Evolutionary conservation across 176 grass and related monocot genomes (phyloP), one percentile per base, ranked within the genome.

Genomic region (Cenchrus fungigraminus): DNA sequence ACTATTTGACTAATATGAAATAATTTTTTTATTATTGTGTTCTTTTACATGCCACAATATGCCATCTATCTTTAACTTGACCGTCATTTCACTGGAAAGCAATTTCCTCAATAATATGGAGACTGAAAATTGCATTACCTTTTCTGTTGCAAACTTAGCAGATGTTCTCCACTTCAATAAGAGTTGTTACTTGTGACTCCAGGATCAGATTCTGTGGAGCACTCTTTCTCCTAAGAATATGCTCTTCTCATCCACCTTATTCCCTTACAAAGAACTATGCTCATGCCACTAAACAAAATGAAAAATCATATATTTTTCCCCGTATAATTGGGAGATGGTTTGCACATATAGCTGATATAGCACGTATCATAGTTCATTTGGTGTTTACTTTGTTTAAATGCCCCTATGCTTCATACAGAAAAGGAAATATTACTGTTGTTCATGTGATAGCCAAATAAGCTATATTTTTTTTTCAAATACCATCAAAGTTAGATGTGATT

Each of bases 211-310:
- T 77, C 64, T 14, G n/a, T 46, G 9, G 22, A 85, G 31, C 62
- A 53, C 42, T 15, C 66, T 56, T 82, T 61, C 60, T 71, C 67
- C 68, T 56, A 58, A 61, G 16, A 86, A 82, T 72, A 56, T 50
- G 40, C 82, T 89, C 45, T 89, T 71, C 43, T 17, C 78, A 58
- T 61, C 64, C 16, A 77, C 45, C 32, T 78, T 60, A 34, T 65
- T 82, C 46, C 72, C 37, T 76, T 56, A 51, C 17, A 9, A 57
- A 77, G 65, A 77, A 56, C 47, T 80, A 32, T 61, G 70, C 53
- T 80, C 4, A 7, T 34, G 8, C 22, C 32, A 32, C 37, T 85
- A 81, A 76, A 58, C 47, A 34, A 76, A 16, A 46, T 7, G 17
- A 61, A 54, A 76, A 71, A 70, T 37, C 44, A 46, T 69, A 32